phyloP scores from a whole-genome alignment of 305 asterid species.

The Euphrasia arctica region DNA sequence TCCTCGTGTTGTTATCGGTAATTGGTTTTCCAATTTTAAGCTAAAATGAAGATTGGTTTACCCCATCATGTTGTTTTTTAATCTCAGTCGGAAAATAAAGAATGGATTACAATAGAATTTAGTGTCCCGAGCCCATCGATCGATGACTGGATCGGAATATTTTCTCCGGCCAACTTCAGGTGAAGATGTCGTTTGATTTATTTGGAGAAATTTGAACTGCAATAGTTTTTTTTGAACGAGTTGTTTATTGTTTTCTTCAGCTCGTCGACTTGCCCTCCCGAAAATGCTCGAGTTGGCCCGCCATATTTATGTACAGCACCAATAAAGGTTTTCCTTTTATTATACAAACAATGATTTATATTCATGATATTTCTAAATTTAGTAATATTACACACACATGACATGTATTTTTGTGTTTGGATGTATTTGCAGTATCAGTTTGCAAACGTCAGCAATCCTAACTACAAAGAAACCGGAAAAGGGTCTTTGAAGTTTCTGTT shows the following conservation, averaged over 20 bases:
- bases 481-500: conserved; percentile 77
- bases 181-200: conserved; percentile 20
- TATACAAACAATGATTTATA: background rate
- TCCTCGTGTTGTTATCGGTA: conserved; percentile 2
- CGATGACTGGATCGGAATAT: conserved; percentile 88
- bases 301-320: conserved; percentile 89
- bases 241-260: conserved; percentile 38
- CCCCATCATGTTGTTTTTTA: background rate
- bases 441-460: conserved; percentile 64
- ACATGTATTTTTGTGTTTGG: background rate
- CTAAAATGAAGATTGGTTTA: background rate
- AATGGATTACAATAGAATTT: conserved; percentile 59
- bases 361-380: background rate
- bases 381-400: background rate
- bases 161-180: conserved; percentile 93
- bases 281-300: conserved; percentile 50
- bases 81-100: conserved; percentile 50
- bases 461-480: conserved; percentile 59
- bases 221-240: conserved; percentile 4
- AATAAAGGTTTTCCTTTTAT: conserved; percentile 53
- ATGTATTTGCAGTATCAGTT: conserved; percentile 67
- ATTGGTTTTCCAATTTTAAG: too few relatives aligned
- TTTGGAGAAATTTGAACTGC: conserved; percentile 5
- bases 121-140: conserved; percentile 46
- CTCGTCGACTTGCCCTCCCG: conserved; percentile 61